Evolutionary conservation across 2,329 filamentous ascomycete genomes (phyloP).

Genomic region (Pestalotiopsis sp.): DNA sequence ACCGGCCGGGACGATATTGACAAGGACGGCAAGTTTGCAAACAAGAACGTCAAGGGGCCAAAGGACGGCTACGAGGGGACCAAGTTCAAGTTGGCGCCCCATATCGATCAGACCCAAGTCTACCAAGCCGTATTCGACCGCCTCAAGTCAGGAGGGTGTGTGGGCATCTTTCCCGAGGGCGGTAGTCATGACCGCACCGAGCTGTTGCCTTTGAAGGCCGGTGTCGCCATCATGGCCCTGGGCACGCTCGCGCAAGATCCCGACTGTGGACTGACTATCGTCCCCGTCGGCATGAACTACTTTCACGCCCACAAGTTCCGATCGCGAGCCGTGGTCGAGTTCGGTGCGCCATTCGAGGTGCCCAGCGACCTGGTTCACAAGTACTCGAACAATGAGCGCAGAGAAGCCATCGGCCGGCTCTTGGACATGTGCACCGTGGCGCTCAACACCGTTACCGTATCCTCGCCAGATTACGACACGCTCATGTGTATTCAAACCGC

Average conservation of each 20-base stretch:
- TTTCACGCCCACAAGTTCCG: constrained; percentile 99
- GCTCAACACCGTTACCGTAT: constrained; percentile 86
- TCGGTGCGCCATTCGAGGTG: constrained; percentile 86
- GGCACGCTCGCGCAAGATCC: constrained; percentile 85
- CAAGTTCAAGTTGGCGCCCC: constrained; percentile 85
- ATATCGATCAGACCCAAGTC: constrained; percentile 91
- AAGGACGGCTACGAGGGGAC: constrained; percentile 73
- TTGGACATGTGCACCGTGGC: constrained; percentile 86
- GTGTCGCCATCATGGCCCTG: constrained; percentile 96
- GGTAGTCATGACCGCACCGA: constrained; percentile 95
- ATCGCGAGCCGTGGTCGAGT: constrained; percentile 93
- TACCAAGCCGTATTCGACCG: constrained; percentile 92
- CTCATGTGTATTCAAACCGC: constrained; percentile 96
- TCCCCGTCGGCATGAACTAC: constrained; percentile 98
- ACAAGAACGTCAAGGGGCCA: constrained; percentile 55
- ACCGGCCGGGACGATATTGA: constrained; percentile 78
- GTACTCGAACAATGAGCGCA: constrained; percentile 80
- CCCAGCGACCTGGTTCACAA: constrained; percentile 80
- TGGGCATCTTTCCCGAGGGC: constrained; percentile 96
- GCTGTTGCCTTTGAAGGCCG: constrained; percentile 89
- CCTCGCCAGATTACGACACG: constrained; percentile 91
- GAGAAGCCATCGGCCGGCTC: constrained; percentile 84
- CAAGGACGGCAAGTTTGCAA: constrained; percentile 64
- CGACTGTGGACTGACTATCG: constrained; percentile 87
- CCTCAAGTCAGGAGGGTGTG: constrained; percentile 80